Evolutionary conservation across 352 stramenopile genomes (phyloP).

Genomic region (Thalassiosira livingstoniorum): DNA sequence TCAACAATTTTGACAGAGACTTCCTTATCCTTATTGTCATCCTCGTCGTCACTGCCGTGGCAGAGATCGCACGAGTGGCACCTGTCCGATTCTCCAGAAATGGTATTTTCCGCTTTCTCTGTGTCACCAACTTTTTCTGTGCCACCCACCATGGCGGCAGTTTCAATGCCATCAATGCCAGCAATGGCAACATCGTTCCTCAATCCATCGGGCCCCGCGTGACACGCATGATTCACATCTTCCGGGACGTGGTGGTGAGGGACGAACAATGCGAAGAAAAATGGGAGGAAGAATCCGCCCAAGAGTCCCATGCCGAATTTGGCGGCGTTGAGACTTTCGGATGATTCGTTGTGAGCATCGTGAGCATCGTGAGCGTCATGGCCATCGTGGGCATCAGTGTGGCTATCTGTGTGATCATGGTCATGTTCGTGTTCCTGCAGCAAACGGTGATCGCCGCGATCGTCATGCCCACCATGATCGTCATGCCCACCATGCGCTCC

Average conservation of each 20-base stretch:
- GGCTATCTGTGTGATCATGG: constrained; percentile 4
- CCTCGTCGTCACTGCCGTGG: no score
- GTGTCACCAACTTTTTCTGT: no score
- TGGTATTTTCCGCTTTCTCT: no score
- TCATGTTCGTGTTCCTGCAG: constrained; percentile 5
- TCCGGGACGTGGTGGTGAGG: not conserved
- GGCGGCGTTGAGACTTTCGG: constrained; percentile 50
- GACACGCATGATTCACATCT: constrained; percentile 23
- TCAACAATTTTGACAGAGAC: no score
- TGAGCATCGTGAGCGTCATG: constrained; percentile 9
- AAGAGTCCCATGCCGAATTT: constrained; percentile 82
- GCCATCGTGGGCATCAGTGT: not conserved
- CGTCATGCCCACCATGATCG: not conserved
- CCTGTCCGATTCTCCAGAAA: no score
- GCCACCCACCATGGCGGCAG: not conserved
- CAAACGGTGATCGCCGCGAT: not conserved
- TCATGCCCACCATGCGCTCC: not conserved
- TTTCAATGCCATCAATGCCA: not conserved
- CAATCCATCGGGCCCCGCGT: not conserved
- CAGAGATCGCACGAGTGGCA: no score
- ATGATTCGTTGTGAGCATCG: not conserved
- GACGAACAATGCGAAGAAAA: constrained; percentile 67
- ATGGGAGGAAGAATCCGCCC: constrained; percentile 81
- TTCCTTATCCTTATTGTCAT: no score
- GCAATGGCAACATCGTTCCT: not conserved